Percentiles rank a stretch among this genome's conserved stretches.
Conservation (phyloP, 202 grass and related monocot species). For the Carex arenaria region DNA sequence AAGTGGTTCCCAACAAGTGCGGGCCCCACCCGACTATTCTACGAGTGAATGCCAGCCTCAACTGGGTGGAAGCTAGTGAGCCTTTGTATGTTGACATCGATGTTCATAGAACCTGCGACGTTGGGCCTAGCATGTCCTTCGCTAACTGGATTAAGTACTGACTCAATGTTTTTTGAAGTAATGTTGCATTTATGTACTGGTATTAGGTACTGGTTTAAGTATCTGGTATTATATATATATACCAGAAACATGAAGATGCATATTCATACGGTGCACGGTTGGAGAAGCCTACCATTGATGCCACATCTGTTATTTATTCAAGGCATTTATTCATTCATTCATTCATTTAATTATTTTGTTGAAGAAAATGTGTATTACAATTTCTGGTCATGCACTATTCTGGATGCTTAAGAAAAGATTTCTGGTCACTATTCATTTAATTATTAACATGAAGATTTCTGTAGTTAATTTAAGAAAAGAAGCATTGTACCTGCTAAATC, state of each 20-base stretch:
- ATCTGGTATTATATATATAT: no score
- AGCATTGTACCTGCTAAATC: background rate
- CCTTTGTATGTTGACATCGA: conserved; percentile 81
- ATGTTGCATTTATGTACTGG: no score
- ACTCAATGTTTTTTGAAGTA: no score
- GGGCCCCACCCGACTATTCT: conserved; percentile 37
- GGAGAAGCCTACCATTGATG: background rate
- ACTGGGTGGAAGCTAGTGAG: conserved; percentile 57
- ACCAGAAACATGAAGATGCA: no score
- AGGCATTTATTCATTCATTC: conserved; percentile 19
- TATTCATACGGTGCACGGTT: no score
- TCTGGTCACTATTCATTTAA: no score
- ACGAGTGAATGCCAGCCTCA: conserved; percentile 38
- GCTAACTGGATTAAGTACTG: conserved; percentile 43
- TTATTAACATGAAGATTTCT: background rate
- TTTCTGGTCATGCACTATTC: background rate
- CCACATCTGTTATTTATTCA: conserved; percentile 77
- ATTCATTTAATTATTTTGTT: background rate
- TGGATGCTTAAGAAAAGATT: no score
- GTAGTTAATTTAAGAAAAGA: background rate
- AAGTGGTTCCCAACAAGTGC: conserved; percentile 40
- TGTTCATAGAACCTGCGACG: conserved; percentile 52
- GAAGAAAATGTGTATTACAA: background rate
- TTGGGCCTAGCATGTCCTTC: conserved; percentile 77
- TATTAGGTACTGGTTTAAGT: no score